phyloP scores from a whole-genome alignment of 208 protist genomes.

The Polymyxa betae region DNA sequence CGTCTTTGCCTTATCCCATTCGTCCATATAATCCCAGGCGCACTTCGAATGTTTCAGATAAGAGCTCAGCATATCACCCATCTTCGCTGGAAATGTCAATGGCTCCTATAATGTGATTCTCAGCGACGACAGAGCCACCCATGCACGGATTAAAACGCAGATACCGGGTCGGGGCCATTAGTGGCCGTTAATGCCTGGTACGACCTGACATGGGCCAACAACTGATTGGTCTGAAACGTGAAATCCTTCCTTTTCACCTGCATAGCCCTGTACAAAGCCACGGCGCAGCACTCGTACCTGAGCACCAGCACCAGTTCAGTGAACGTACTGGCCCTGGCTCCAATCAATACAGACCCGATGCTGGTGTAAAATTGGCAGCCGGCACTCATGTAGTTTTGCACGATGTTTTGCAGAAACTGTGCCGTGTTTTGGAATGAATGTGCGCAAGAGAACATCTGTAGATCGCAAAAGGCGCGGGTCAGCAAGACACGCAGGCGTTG shows the following conservation, averaged over 20 bases:
- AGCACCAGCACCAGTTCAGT: background rate
- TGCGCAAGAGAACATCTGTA: conserved; percentile 36
- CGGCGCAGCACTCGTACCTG: conserved; percentile 47
- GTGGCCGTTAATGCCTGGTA: background rate
- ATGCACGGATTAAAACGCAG: no score
- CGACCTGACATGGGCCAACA: background rate
- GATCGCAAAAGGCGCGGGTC: background rate
- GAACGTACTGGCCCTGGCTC: background rate
- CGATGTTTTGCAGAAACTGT: background rate
- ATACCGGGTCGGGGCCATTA: background rate
- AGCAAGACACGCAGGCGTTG: background rate
- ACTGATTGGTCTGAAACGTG: background rate
- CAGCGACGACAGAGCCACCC: no score
- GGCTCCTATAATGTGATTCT: no score
- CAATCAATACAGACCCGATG: background rate
- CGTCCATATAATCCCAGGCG: conserved; percentile 47
- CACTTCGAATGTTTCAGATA: conserved; percentile 31
- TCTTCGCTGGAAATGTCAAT: background rate
- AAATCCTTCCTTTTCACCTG: conserved; percentile 39
- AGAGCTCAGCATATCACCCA: conserved; percentile 5
- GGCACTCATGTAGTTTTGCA: conserved; percentile 28
- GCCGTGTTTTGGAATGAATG: conserved; percentile 41
- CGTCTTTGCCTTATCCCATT: conserved; percentile 40
- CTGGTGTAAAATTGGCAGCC: background rate
- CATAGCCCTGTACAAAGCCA: background rate